Base-by-base conservation (phyloP, 208 protist species). In the Wallacemonas sp. region DNA sequence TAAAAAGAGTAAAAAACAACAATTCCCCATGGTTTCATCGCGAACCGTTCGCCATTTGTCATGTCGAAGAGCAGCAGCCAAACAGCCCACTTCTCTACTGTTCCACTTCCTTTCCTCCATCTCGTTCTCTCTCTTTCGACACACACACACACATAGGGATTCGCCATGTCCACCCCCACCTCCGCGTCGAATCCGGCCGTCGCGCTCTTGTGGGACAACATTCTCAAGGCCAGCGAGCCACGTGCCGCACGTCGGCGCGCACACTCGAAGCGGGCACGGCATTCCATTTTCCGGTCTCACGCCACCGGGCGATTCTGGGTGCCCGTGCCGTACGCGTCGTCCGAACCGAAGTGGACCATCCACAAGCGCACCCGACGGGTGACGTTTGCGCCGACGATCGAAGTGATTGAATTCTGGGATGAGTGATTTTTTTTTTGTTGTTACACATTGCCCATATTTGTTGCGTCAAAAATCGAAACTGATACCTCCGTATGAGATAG, bases 341-440 rank as follows among this genome's bases (percentile, higher is more conserved):
- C 52, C 7, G 52, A 59, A 29, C 52, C 52, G 4, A 59, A 59
- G 22, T 59, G 52, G 52, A 59, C 29, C 14, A 23, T 59, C 16
- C 52, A 25, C 52, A 10, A n/a, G 16, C 52, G 32, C 10, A 44
- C n/a, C 3, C 52, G 52, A 20, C 52, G 31, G 3, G 52, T 59
- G 5, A 59, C 52, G n/a, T 59, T 59, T 25, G 52, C 52, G 14
- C 52, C 52, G 18, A 59, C 52, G 39, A 42, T 59, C 26, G 52
- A 59, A 18, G 28, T 59, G 3, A 59, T 59, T 23, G 52, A 59
- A n/a, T 59, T 59, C 20, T 41, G 26, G 14, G 52, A 59, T 25
- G 52, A 59, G 31, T 59, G 31, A n/a, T n/a, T n/a, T n/a, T n/a
- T n/a, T n/a, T n/a, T n/a, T n/a, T n/a, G n/a, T n/a, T n/a, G n/a